These are phyloP conservation scores for Neospora caninum DNA, from an alignment of 169 alveolate species.

Conservation along the genomic window DNA sequence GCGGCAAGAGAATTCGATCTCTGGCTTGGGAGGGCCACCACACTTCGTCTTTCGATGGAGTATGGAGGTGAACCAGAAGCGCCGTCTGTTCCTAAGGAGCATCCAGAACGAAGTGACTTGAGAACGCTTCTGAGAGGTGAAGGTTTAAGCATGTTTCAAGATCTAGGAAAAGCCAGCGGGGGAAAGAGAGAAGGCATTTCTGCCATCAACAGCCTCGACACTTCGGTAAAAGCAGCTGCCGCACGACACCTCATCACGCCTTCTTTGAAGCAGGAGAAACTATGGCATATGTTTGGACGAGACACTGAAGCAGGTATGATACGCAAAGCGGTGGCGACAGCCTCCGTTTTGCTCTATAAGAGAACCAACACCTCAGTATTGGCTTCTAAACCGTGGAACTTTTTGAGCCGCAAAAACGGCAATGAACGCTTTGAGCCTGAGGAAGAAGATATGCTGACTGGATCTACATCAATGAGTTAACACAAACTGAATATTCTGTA, in stretches of 20 bases:
- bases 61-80: not conserved
- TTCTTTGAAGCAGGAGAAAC: slow-evolving; percentile 9
- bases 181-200: not conserved
- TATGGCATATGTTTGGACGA: slow-evolving; percentile 22
- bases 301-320: slow-evolving; percentile 25
- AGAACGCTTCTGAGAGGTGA: not conserved
- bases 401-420: no score
- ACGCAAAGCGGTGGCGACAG: no score
- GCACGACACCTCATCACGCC: slow-evolving; percentile 10
- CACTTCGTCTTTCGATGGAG: not conserved
- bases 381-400: no score
- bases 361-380: no score
- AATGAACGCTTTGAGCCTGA: no score
- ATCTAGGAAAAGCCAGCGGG: not conserved
- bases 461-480: no score
- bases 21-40: not conserved
- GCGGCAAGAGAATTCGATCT: slow-evolving; percentile 21
- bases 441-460: no score
- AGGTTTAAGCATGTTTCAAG: not conserved
- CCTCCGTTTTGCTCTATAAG: no score
- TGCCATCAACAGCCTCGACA: not conserved
- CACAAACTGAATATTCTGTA: no score
- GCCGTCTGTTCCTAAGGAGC: not conserved
- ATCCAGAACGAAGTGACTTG: not conserved
- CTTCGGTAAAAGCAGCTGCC: not conserved